A percentile compares a stretch with the other conserved stretches of the same genome.
These are phyloP conservation scores for Tetrahymena thermophila DNA, from an alignment of 73 alveolate species.

Conservation along the genomic window DNA sequence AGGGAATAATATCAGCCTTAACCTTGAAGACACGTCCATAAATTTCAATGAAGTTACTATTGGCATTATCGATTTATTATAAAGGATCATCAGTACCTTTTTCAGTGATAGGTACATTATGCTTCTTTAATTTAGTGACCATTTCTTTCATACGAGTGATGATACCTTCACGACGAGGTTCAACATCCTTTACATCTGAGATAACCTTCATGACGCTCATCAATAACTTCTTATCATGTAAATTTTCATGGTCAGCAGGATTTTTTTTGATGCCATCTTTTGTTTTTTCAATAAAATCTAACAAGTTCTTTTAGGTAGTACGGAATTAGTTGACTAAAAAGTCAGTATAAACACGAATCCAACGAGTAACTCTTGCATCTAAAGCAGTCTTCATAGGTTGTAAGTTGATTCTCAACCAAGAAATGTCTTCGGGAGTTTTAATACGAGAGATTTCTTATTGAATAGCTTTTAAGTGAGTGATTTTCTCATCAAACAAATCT, in stretches of 20 bases:
- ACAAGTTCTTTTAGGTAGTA: slow-evolving; percentile 72
- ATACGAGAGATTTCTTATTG: slow-evolving; percentile 80
- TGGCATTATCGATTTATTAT: slow-evolving; percentile 64
- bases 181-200: slow-evolving; percentile 86
- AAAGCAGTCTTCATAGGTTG: slow-evolving; percentile 83
- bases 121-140: slow-evolving; percentile 70
- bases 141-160: slow-evolving; percentile 78
- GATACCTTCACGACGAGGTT: slow-evolving; percentile 67
- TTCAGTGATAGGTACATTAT: slow-evolving; percentile 70
- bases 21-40: slow-evolving; percentile 92
- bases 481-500: slow-evolving; percentile 90
- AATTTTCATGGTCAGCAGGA: slow-evolving; percentile 67
- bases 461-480: slow-evolving; percentile 78
- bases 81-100: slow-evolving; percentile 52
- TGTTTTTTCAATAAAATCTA: slow-evolving; percentile 86
- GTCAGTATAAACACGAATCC: slow-evolving; percentile 87
- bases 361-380: slow-evolving; percentile 69
- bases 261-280: slow-evolving; percentile 76
- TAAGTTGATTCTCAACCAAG: slow-evolving; percentile 94
- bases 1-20: slow-evolving; percentile 95
- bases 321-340: slow-evolving; percentile 82
- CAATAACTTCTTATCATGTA: slow-evolving; percentile 68
- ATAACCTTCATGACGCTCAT: slow-evolving; percentile 91
- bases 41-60: slow-evolving; percentile 88
- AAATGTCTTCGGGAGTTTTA: slow-evolving; percentile 80